Percentiles rank a stretch among this genome's conserved stretches.
phyloP scores from a whole-genome alignment of 2,329 filamentous ascomycete genomes.

The Grosmannia serpens region DNA sequence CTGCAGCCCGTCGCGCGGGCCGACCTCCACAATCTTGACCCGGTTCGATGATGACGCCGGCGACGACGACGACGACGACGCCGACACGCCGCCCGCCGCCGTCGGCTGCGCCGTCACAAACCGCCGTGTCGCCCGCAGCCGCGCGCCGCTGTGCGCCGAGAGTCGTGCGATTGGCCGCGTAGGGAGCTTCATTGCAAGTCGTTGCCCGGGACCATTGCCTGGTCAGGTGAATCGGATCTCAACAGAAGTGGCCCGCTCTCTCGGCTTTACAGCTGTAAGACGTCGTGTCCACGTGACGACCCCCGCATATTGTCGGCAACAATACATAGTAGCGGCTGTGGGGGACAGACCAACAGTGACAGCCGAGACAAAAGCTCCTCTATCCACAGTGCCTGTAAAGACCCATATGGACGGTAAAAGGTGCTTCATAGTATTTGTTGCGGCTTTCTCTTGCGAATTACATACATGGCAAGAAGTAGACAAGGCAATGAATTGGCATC shows the following conservation, averaged over 20 bases:
- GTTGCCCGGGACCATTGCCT: neutral
- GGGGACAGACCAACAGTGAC: too few relatives aligned
- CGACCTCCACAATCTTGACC: slow-evolving; percentile 61
- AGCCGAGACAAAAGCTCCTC: too few relatives aligned
- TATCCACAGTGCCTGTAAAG: too few relatives aligned
- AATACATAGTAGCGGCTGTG: too few relatives aligned
- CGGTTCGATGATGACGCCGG: slow-evolving; percentile 4
- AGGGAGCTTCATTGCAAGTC: slow-evolving; percentile 18
- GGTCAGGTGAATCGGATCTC: neutral
- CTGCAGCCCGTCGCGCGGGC: slow-evolving; percentile 75
- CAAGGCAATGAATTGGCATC: too few relatives aligned
- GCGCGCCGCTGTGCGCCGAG: neutral
- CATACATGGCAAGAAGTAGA: too few relatives aligned
- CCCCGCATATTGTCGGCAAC: neutral
- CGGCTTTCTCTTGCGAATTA: too few relatives aligned
- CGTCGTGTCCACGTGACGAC: neutral
- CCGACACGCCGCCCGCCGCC: neutral
- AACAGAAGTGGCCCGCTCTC: neutral
- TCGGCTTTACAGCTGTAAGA: neutral
- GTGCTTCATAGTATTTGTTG: too few relatives aligned
- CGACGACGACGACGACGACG: neutral
- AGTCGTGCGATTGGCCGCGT: neutral
- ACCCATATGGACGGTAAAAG: too few relatives aligned
- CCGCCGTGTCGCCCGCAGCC: neutral
- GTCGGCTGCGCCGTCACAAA: slow-evolving; percentile 4